These are phyloP conservation scores for Trichophyton mentagrophytes DNA, from an alignment of 2,329 filamentous ascomycete genomes.

Conservation along the genomic window DNA sequence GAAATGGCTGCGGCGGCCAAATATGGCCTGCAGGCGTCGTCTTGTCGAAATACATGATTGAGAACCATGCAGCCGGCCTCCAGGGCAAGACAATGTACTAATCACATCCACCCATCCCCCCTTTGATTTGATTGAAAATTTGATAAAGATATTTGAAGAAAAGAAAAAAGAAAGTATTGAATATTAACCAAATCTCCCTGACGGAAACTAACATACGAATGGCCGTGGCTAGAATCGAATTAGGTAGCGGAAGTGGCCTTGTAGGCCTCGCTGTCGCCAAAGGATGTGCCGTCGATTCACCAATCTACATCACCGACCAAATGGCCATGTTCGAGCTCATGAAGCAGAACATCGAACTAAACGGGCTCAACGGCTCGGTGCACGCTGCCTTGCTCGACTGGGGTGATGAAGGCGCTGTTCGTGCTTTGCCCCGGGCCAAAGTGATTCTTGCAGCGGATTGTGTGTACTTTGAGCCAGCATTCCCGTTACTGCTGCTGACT, in stretches of 20 bases:
- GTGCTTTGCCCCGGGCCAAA: constrained; percentile 46
- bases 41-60: constrained; percentile 72
- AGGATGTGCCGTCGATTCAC: constrained; percentile 40
- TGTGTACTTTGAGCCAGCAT: constrained; percentile 93
- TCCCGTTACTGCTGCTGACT: constrained; percentile 72
- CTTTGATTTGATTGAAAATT: constrained; percentile 9
- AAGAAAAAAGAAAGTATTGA: background rate
- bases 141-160: background rate
- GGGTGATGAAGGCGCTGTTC: constrained; percentile 37
- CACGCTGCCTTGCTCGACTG: constrained; percentile 66
- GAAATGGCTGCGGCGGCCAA: constrained; percentile 80
- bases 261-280: constrained; percentile 55
- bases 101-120: background rate
- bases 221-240: constrained; percentile 54
- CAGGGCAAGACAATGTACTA: constrained; percentile 55
- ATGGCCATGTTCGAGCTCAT: constrained; percentile 73
- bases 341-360: constrained; percentile 74
- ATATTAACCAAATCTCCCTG: background rate
- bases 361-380: constrained; percentile 52
- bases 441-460: constrained; percentile 91
- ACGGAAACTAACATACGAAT: background rate
- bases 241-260: constrained; percentile 83
- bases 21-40: constrained; percentile 91
- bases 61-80: constrained; percentile 54
- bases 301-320: constrained; percentile 79